Percentiles rank a stretch among this genome's conserved stretches.
phyloP scores from a whole-genome alignment of 1,139 yeast genomes.

The Blastobotrys aristatus region DNA sequence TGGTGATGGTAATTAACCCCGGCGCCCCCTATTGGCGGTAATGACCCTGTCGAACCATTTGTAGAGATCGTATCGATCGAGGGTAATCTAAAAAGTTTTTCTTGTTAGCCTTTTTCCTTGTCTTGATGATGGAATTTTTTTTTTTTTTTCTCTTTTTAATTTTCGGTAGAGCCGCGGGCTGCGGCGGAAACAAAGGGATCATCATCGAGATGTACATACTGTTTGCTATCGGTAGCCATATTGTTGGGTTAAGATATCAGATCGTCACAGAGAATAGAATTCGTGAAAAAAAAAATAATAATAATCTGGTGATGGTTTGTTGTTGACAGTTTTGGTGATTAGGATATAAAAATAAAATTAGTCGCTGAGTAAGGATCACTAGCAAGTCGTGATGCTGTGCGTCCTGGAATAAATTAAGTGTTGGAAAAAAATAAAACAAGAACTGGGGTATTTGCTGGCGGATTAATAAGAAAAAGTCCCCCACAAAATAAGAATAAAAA shows the following conservation, averaged over 20 bases:
- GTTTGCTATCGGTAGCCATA: slow-evolving; percentile 6
- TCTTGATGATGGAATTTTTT: no score
- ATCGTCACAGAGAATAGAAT: neutral
- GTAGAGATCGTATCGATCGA: neutral
- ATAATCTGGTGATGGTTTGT: no score
- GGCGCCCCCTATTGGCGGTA: slow-evolving; percentile 2
- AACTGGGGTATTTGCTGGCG: no score
- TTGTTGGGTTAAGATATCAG: neutral
- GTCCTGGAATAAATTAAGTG: no score
- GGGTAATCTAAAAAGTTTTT: neutral
- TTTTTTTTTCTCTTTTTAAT: neutral
- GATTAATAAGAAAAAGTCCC: no score
- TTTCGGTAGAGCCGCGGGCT: no score
- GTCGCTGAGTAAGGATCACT: no score
- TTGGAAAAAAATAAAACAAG: no score
- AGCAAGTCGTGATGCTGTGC: no score
- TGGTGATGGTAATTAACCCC: neutral
- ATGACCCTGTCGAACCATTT: neutral
- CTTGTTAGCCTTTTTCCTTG: neutral
- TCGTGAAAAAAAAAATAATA: neutral
- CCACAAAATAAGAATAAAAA: no score
- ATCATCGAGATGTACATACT: slow-evolving; percentile 3
- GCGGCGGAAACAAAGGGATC: neutral
- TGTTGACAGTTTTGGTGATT: no score
- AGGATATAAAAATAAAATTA: no score